Base-by-base conservation (phyloP, 1,284 basidiomycete genomes). In the Ganoderma lucidum region DNA sequence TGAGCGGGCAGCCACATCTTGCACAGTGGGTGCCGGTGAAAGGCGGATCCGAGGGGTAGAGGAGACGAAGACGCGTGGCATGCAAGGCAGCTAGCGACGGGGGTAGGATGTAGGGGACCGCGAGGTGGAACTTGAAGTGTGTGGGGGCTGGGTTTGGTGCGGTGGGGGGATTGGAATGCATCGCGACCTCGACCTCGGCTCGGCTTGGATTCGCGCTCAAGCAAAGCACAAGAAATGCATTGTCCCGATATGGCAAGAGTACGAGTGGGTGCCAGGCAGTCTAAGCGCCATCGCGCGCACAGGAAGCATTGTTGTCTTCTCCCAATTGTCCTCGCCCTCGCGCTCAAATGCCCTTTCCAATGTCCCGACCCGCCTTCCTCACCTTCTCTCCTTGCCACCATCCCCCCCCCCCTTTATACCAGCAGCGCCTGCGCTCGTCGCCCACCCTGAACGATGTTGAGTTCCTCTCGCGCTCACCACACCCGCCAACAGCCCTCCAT, bases 31-130 rank as follows among this genome's bases (percentile, higher is more conserved):
- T 76, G 32, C 71, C 63, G 60, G 67, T 69, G 65, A 79, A 66
- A 35, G 74, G 45, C 2, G 77, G 45, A 17, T 74, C 66, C 39
- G 78, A 73, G 64, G 83, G 81, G 65, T 82, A 76, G 53, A 78
- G 75, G 3, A 72, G 71, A 59, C 76, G 79, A 15, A 78, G 78
- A 64, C 87, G 83, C n/a, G 80, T 74, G 0, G 83, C 78, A 75
- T 92, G 90, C 39, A 90, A 81, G 55, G 91, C 89, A 19, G 92
- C 85, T 55, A 93, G 85, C 51, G 82, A 64, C 6, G 88, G 84
- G 8, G 89, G 88, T 62, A 92, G 78, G 23, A 80, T 75, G 70
- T 79, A 81, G 15, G 90, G 82, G 19, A 91, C 74, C 32, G 83
- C 79, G 48, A 81, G 77, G 71, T 83, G 85, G 74, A 88, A 23